These are phyloP conservation scores for Ascochyta clinopodiicola DNA, from an alignment of 2,329 filamentous ascomycete species.

Conservation along the genomic window DNA sequence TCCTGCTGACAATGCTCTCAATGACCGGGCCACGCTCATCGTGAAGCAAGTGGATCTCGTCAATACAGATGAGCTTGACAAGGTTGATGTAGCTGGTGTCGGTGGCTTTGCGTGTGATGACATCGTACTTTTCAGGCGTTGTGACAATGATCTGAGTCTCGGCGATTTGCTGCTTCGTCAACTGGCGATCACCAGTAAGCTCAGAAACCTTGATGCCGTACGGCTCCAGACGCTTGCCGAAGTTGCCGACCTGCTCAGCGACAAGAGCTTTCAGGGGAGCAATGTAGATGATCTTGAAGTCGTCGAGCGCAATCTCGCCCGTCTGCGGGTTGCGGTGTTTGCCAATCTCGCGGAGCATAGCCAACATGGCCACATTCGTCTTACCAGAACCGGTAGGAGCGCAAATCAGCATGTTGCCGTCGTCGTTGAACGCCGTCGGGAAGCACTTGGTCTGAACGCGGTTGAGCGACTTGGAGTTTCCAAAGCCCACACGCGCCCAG, in stretches of 20 bases:
- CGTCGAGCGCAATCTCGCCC: slow-evolving; percentile 92
- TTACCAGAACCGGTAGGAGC: slow-evolving; percentile 97
- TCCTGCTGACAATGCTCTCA: slow-evolving; percentile 95
- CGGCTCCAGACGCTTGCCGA: slow-evolving; percentile 86
- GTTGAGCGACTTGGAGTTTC: slow-evolving; percentile 84
- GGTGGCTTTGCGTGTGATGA: slow-evolving; percentile 96
- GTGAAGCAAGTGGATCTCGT: slow-evolving; percentile 96
- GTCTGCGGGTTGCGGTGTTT: slow-evolving; percentile 89
- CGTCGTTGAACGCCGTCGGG: slow-evolving; percentile 86
- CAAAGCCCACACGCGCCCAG: slow-evolving; percentile 88
- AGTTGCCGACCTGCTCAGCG: slow-evolving; percentile 97
- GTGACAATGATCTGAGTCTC: slow-evolving; percentile 99
- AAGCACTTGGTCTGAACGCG: slow-evolving; percentile 95
- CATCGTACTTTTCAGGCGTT: slow-evolving; percentile 98
- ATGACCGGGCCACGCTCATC: slow-evolving; percentile 96
- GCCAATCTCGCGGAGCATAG: slow-evolving; percentile 93
- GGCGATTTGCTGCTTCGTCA: slow-evolving; percentile 97
- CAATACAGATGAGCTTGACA: slow-evolving; percentile 94
- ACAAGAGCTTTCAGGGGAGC: slow-evolving; percentile 94
- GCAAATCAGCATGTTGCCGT: slow-evolving; percentile 97
- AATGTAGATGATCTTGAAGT: slow-evolving; percentile 99
- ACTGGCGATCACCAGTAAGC: slow-evolving; percentile 93
- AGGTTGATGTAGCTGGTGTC: slow-evolving; percentile 97
- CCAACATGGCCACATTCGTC: slow-evolving; percentile 97
- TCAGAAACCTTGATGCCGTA: slow-evolving; percentile 95